Conservation (phyloP, 768 basidiomycete species). For the Amylocystis lapponica region DNA sequence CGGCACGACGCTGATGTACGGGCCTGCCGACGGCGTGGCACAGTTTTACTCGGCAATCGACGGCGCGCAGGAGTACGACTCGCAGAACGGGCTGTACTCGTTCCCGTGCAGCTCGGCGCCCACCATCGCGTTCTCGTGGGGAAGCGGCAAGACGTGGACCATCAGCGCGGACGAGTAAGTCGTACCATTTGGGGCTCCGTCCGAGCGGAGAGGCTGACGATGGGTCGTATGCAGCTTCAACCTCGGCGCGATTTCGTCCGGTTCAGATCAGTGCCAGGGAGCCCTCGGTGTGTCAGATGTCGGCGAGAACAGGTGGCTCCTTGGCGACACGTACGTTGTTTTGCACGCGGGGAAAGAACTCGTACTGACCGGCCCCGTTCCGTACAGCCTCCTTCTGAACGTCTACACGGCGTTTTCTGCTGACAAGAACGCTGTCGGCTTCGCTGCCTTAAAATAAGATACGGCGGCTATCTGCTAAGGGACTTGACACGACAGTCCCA, state of each 20-base stretch:
- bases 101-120: constrained; percentile 13
- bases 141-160: constrained; percentile 4
- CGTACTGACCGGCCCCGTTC: background rate
- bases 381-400: constrained; percentile 30
- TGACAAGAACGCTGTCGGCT: constrained; percentile 23
- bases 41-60: constrained; percentile 22
- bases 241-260: constrained; percentile 7
- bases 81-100: constrained; percentile 16
- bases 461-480: no score
- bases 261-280: constrained; percentile 9
- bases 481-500: no score
- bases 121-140: constrained; percentile 7
- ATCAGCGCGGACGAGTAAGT: constrained; percentile 8
- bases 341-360: background rate
- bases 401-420: constrained; percentile 27
- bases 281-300: background rate
- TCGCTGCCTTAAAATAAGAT: constrained; percentile 19
- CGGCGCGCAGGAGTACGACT: constrained; percentile 17
- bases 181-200: constrained; percentile 20
- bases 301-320: constrained; percentile 5
- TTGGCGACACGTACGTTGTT: constrained; percentile 10
- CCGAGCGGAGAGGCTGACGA: constrained; percentile 15
- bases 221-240: constrained; percentile 16
- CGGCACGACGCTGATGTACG: constrained; percentile 26
- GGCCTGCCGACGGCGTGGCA: constrained; percentile 13